Conservation (phyloP, 108 stramenopile genomes). For the Nitzschia inconspicua region DNA sequence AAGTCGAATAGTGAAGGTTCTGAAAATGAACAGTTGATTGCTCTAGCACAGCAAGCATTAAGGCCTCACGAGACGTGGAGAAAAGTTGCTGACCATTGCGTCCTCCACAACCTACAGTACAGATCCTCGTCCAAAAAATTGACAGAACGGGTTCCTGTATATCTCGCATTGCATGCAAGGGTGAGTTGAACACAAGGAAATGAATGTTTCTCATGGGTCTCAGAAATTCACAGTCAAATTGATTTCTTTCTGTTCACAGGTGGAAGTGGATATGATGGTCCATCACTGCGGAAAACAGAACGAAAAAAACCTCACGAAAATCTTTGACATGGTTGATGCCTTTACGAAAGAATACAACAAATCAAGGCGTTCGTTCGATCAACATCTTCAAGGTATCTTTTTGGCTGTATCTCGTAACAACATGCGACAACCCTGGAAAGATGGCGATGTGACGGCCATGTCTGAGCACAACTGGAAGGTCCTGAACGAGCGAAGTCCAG, state of each 20-base stretch:
- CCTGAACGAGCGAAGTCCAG: slow-evolving; percentile 14
- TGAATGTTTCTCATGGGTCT: no score
- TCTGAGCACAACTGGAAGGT: slow-evolving; percentile 35
- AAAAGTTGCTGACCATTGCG: slow-evolving; percentile 4
- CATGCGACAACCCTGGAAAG: background rate
- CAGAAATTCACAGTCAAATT: no score
- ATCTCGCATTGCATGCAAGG: no score
- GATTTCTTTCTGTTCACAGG: slow-evolving; percentile 68
- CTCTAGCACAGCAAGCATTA: slow-evolving; percentile 1
- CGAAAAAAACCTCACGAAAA: slow-evolving; percentile 50
- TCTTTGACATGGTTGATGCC: slow-evolving; percentile 38
- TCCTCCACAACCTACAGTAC: background rate
- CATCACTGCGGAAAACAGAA: slow-evolving; percentile 48
- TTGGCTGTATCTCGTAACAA: slow-evolving; percentile 23
- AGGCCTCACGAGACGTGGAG: slow-evolving; percentile 1
- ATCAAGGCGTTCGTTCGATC: background rate
- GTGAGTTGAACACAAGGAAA: no score
- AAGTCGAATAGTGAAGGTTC: background rate
- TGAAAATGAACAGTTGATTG: background rate
- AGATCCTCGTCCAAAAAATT: background rate
- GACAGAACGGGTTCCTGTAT: no score
- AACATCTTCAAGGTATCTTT: slow-evolving; percentile 19
- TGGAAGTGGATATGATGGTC: slow-evolving; percentile 65
- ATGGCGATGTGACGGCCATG: background rate
- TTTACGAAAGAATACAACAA: slow-evolving; percentile 5